phyloP scores from a whole-genome alignment of 768 basidiomycete species.

The Boletellus emodensis region DNA sequence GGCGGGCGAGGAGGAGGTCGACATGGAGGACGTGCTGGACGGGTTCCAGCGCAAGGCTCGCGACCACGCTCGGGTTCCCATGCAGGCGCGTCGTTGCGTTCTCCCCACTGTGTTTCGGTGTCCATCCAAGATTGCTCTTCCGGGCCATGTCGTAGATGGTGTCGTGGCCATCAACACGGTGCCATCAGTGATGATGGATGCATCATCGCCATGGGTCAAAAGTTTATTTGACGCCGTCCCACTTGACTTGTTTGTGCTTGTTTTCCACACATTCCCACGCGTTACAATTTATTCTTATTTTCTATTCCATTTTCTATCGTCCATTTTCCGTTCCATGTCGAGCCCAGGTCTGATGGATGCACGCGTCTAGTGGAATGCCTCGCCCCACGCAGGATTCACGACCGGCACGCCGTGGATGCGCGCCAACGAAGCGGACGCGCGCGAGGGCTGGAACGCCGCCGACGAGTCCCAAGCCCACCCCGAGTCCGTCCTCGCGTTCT shows the following conservation, averaged over 20 bases:
- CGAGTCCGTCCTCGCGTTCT: slow-evolving; percentile 51
- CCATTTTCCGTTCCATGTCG: neutral
- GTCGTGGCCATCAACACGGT: neutral
- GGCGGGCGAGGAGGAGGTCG: slow-evolving; percentile 32
- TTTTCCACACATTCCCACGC: neutral
- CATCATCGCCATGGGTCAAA: too few species aligned
- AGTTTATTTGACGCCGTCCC: too few species aligned
- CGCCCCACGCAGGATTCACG: slow-evolving; percentile 60
- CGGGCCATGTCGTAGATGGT: neutral
- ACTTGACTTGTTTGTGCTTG: neutral
- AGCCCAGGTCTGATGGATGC: neutral
- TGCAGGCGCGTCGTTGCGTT: slow-evolving; percentile 45
- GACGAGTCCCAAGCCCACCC: slow-evolving; percentile 1
- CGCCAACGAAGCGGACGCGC: slow-evolving; percentile 59
- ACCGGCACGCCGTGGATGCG: slow-evolving; percentile 70
- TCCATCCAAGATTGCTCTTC: neutral
- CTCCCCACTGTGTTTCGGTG: neutral
- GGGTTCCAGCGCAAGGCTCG: slow-evolving; percentile 58
- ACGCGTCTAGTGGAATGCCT: slow-evolving; percentile 49
- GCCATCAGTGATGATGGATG: too few species aligned
- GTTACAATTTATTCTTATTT: neutral
- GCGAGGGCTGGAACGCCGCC: slow-evolving; percentile 13
- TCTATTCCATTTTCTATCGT: neutral
- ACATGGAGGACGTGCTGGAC: slow-evolving; percentile 60
- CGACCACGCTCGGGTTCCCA: slow-evolving; percentile 38